Base-by-base conservation (phyloP, 2,329 filamentous ascomycete genomes). In the Blastomyces gilchristii region DNA sequence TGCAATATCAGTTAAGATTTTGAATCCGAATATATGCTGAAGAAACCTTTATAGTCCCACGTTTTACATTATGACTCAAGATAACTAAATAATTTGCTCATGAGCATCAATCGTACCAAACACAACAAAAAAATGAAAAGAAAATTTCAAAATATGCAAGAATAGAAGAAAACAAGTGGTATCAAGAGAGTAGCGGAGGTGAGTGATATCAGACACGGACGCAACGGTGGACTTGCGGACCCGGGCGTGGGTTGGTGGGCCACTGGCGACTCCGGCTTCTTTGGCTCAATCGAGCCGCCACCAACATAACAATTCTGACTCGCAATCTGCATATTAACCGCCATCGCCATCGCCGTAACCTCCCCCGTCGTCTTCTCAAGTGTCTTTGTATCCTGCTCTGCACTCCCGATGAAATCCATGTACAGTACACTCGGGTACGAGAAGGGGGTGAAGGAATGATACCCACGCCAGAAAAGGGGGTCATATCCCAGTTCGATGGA, bases 81-180 rank as follows among this genome's bases (percentile, higher is more conserved):
- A 22, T 47, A 47, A 22, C 45, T 47, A 50, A 28, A 25, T 50
- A 25, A 14, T 28, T 28, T 50, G 28, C 47, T 25, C 22, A 50
- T n/a, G 22, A n/a, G 22, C 11, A 22, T 9, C 22, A 25, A 31
- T 49, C 11, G 11, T 12, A 9, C 3, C 2, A 9, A 37, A 37
- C 34, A 9, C 34, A 50, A 22, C n/a, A 50, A 25, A 22, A 52
- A 25, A 31, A 14, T 1, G 9, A 28, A 28, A 65, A 76, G 86
- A 3, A 81, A 87, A 83, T 84, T 67, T 85, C 85, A 6, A 88
- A 88, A 75, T 75, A 78, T 0, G 85, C 81, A 2, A 77, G 80
- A 65, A 79, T 88, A 47, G 75, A 81, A 54, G 85, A 52, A 52
- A 16, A 52, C 28, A 12, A 52, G 22, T 16, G 49, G 31, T 16